These are phyloP conservation scores for Exophiala bonariae DNA, from an alignment of 2,329 filamentous ascomycete genomes.

Conservation along the genomic window DNA sequence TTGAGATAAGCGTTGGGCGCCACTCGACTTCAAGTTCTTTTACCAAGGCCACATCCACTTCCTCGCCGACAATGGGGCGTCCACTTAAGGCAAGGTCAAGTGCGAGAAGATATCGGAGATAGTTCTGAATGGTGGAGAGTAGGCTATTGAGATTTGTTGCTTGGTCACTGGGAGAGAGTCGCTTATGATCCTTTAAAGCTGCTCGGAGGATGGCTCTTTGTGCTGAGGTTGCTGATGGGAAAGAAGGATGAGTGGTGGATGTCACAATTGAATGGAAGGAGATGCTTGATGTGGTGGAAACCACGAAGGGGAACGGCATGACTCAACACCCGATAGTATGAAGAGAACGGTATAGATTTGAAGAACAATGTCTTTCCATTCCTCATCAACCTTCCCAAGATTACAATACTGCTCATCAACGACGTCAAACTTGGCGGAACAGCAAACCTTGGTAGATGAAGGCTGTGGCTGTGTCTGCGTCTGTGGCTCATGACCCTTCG, in stretches of 20 bases:
- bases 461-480: too few species aligned
- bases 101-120: constrained; percentile 80
- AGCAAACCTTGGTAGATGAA: too few species aligned
- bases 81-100: constrained; percentile 71
- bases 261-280: constrained; percentile 75
- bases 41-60: constrained; percentile 67
- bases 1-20: constrained; percentile 74
- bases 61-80: constrained; percentile 56
- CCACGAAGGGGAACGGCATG: constrained; percentile 87
- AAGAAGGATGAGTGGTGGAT: constrained; percentile 82
- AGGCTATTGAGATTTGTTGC: constrained; percentile 69
- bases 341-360: too few species aligned
- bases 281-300: constrained; percentile 87
- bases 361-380: too few species aligned
- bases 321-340: not conserved
- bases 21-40: constrained; percentile 72
- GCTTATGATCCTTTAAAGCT: constrained; percentile 84
- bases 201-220: constrained; percentile 81
- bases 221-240: constrained; percentile 79
- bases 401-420: too few species aligned
- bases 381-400: too few species aligned
- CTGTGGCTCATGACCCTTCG: too few species aligned
- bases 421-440: too few species aligned
- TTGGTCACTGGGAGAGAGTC: constrained; percentile 71
- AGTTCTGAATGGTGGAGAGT: constrained; percentile 68